Evolutionary conservation across 2,329 filamentous ascomycete species (phyloP).

Genomic region (Arthroderma uncinatum): DNA sequence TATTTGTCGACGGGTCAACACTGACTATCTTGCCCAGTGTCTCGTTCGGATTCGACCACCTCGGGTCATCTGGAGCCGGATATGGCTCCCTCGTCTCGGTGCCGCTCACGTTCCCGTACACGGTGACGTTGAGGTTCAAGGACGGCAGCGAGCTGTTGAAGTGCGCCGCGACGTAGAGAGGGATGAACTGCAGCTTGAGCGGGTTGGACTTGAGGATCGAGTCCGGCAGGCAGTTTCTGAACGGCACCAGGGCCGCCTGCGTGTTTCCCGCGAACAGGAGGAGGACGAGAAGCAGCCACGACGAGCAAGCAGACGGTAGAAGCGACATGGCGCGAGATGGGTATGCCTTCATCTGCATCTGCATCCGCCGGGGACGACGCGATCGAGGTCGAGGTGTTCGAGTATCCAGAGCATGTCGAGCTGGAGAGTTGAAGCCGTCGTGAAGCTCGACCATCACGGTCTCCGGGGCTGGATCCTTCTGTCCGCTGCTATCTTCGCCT

Average conservation of each 20-base stretch:
- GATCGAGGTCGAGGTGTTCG: no score
- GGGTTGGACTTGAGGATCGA: constrained; percentile 49
- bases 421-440: no score
- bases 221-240: constrained; percentile 68
- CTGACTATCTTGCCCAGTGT: constrained; percentile 68
- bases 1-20: constrained; percentile 46
- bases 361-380: no score
- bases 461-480: no score
- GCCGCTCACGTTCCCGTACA: constrained; percentile 88
- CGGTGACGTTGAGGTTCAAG: constrained; percentile 53
- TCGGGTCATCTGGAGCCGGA: constrained; percentile 47
- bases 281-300: constrained; percentile 2
- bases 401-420: no score
- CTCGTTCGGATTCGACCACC: constrained; percentile 51
- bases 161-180: constrained; percentile 52
- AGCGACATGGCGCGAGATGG: no score
- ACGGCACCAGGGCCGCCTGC: constrained; percentile 58
- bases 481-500: no score
- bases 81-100: constrained; percentile 47
- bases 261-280: constrained; percentile 17
- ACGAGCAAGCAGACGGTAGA: no score
- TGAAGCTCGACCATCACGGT: no score
- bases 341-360: not conserved
- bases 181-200: constrained; percentile 64
- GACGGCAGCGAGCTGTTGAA: constrained; percentile 44